Evolutionary conservation across 1,284 basidiomycete genomes (phyloP).

Genomic region (Heliocybe sulcata): DNA sequence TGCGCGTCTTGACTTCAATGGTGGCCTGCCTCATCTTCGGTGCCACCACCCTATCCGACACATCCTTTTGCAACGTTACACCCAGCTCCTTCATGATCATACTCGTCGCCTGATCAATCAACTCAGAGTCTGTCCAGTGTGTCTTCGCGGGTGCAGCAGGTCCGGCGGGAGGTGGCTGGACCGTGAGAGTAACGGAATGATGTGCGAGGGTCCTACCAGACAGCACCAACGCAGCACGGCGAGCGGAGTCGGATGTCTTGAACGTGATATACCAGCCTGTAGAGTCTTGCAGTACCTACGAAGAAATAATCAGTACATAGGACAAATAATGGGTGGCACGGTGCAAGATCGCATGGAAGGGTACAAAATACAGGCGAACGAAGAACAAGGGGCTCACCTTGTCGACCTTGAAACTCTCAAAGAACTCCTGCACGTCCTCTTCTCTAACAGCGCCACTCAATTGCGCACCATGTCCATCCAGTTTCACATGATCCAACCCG

Average conservation of each 20-base stretch:
- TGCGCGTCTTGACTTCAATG: slow-evolving; percentile 28
- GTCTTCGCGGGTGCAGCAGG: slow-evolving; percentile 30
- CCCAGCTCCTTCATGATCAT: slow-evolving; percentile 60
- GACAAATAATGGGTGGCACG: neutral
- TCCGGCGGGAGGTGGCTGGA: slow-evolving; percentile 41
- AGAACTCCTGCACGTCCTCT: slow-evolving; percentile 53
- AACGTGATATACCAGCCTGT: slow-evolving; percentile 70
- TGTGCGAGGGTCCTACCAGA: slow-evolving; percentile 48
- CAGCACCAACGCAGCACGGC: slow-evolving; percentile 53
- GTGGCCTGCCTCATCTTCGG: slow-evolving; percentile 48
- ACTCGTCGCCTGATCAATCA: slow-evolving; percentile 53
- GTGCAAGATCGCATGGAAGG: neutral
- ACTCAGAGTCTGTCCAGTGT: slow-evolving; percentile 48
- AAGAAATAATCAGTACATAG: neutral
- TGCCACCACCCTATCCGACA: slow-evolving; percentile 58
- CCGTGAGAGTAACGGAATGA: slow-evolving; percentile 49
- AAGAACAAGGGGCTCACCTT: slow-evolving; percentile 35
- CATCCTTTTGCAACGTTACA: slow-evolving; percentile 57
- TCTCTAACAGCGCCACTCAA: slow-evolving; percentile 47
- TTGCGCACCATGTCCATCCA: slow-evolving; percentile 41
- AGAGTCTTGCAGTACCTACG: slow-evolving; percentile 58
- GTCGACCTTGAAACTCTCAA: slow-evolving; percentile 58
- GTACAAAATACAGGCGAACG: neutral
- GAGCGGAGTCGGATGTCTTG: slow-evolving; percentile 45
- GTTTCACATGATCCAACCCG: slow-evolving; percentile 55